phyloP scores from a whole-genome alignment of 2,329 filamentous ascomycete genomes.

The Capronia epimyces region DNA sequence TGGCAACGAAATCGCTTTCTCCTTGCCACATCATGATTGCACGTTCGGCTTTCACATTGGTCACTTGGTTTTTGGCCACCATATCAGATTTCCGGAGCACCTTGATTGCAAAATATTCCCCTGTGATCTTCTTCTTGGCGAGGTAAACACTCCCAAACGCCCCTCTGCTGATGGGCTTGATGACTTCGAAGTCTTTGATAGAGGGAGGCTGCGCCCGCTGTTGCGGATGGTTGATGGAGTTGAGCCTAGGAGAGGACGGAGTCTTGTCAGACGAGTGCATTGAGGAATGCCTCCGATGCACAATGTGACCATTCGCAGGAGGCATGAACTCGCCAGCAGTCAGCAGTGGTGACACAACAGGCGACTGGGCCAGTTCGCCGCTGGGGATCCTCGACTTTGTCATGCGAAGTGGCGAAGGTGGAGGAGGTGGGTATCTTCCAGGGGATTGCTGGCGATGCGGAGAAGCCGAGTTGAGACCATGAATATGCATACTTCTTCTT shows the following conservation, averaged over 20 bases:
- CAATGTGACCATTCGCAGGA: conserved; percentile 45
- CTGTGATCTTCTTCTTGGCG: conserved; percentile 97
- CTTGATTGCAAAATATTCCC: conserved; percentile 98
- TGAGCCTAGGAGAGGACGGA: conserved; percentile 74
- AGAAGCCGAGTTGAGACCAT: conserved; percentile 61
- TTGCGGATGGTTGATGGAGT: conserved; percentile 70
- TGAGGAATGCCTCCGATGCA: conserved; percentile 82
- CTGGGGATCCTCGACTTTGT: conserved; percentile 68
- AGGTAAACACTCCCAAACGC: conserved; percentile 97
- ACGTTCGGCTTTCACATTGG: conserved; percentile 95
- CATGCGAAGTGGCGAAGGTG: conserved; percentile 81
- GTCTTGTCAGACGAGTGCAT: conserved; percentile 71
- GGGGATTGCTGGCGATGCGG: conserved; percentile 85
- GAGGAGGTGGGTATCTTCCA: conserved; percentile 65
- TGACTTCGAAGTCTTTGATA: conserved; percentile 98
- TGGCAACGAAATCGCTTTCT: conserved; percentile 97
- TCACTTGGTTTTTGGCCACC: conserved; percentile 99
- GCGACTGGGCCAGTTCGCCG: conserved; percentile 54
- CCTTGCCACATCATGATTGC: conserved; percentile 99
- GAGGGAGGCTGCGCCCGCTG: conserved; percentile 86
- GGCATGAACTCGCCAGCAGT: conserved; percentile 63
- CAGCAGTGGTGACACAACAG: conserved; percentile 83
- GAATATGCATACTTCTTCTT: conserved; percentile 76
- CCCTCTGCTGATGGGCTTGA: conserved; percentile 98
- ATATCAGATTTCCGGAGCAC: conserved; percentile 99